phyloP scores from a whole-genome alignment of 73 alveolate genomes.

The Paramecium sexaurelia region DNA sequence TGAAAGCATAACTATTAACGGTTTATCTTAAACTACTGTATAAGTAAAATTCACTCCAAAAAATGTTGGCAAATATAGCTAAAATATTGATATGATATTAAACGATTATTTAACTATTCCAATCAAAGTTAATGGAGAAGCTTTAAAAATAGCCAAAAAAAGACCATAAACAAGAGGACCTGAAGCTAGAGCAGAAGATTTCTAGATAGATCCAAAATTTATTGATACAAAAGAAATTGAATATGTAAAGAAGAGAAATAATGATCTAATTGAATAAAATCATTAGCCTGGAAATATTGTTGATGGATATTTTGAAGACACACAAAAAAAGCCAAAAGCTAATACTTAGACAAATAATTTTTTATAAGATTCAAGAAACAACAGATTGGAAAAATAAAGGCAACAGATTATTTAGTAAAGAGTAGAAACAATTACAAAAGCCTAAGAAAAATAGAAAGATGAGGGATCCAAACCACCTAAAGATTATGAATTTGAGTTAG shows the following conservation, averaged over 20 bases:
- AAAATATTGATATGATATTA: conserved; percentile 79
- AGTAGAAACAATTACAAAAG: neutral
- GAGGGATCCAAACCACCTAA: conserved; percentile 33
- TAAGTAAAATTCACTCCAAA: conserved; percentile 91
- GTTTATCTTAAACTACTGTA: conserved; percentile 87
- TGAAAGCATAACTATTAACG: conserved; percentile 77
- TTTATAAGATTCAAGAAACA: conserved; percentile 63
- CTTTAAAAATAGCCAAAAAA: conserved; percentile 74
- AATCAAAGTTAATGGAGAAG: conserved; percentile 82
- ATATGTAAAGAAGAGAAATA: conserved; percentile 45
- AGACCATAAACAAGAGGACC: conserved; percentile 79
- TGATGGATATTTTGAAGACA: conserved; percentile 71
- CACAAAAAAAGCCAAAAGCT: neutral
- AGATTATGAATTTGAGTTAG: conserved; percentile 50
- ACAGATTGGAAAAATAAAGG: conserved; percentile 60
- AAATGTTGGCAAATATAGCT: conserved; percentile 87
- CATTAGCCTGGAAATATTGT: conserved; percentile 68
- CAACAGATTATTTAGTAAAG: neutral
- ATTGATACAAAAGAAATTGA: conserved; percentile 19
- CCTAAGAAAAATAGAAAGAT: neutral
- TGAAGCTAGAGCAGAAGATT: conserved; percentile 76
- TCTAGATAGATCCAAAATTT: conserved; percentile 63
- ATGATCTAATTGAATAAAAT: conserved; percentile 58
- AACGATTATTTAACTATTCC: conserved; percentile 88
- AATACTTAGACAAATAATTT: conserved; percentile 62